A percentile compares a stretch with the other conserved stretches of the same genome.
Conservation (phyloP, 306 rosid species). For the Castanospermum australe region DNA sequence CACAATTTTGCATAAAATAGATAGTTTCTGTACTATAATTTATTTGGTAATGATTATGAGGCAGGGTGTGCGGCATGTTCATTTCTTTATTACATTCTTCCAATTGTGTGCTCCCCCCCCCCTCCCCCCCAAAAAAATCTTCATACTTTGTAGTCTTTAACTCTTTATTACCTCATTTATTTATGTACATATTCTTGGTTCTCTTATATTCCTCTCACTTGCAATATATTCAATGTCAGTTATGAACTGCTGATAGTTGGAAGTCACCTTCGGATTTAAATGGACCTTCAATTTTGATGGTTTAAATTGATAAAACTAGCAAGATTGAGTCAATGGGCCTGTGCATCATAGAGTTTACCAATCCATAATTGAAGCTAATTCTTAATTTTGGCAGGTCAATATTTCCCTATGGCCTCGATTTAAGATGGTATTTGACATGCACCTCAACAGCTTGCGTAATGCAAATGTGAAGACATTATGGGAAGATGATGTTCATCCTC, state of each 20-base stretch:
- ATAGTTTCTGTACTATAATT: neutral
- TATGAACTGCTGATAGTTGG: neutral
- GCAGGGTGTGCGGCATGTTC: neutral
- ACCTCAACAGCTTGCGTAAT: constrained; percentile 85
- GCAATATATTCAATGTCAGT: neutral
- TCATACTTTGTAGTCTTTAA: neutral
- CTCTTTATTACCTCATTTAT: neutral
- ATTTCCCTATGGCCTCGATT: constrained; percentile 97
- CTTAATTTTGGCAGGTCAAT: constrained; percentile 63
- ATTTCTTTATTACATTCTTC: neutral
- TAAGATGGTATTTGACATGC: constrained; percentile 97
- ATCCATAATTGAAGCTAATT: neutral
- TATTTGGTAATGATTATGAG: neutral
- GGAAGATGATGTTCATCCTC: constrained; percentile 99
- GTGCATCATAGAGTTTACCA: neutral
- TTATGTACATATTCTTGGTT: neutral
- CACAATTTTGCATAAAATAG: neutral
- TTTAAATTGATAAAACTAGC: neutral
- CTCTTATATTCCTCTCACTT: neutral
- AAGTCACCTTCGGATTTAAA: neutral
- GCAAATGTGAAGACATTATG: constrained; percentile 85
- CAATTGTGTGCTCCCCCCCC: neutral
- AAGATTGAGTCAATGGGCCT: neutral
- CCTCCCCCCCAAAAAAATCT: neutral
- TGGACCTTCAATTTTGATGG: constrained; percentile 3